Percentiles rank a stretch among this genome's conserved stretches.
Conservation (phyloP, 2,329 filamentous ascomycete species). For the Fonsecaea multimorphosa region DNA sequence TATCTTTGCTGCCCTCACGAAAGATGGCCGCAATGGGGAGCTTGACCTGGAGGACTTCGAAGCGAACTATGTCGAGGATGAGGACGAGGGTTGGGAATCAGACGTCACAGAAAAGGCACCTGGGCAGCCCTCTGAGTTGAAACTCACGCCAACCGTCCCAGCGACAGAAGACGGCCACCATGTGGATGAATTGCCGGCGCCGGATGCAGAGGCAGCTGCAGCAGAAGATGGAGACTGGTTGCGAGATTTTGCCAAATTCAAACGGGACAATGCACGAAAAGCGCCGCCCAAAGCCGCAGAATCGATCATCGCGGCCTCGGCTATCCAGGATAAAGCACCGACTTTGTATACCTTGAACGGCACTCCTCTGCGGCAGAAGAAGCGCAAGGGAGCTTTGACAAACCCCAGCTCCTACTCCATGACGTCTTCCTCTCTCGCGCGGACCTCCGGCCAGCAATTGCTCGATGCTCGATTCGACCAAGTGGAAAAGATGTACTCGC, state of each 20-base stretch:
- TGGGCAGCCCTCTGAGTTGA: conserved; percentile 42
- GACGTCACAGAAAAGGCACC: conserved; percentile 81
- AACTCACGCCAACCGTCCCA: conserved; percentile 19
- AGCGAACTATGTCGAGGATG: conserved; percentile 62
- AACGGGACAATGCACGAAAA: conserved; percentile 69
- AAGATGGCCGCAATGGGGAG: conserved; percentile 67
- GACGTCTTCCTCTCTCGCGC: conserved; percentile 83
- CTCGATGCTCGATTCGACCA: conserved; percentile 91
- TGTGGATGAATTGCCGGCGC: conserved; percentile 5
- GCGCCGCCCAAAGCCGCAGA: conserved; percentile 46
- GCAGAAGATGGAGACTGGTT: conserved; percentile 84
- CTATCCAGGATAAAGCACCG: conserved; percentile 49
- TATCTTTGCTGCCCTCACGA: conserved; percentile 75
- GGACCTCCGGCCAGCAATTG: conserved; percentile 84
- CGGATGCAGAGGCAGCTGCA: conserved; percentile 36
- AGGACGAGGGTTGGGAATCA: conserved; percentile 91
- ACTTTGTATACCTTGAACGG: conserved; percentile 68
- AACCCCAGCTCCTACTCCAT: conserved; percentile 87
- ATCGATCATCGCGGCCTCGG: conserved; percentile 49
- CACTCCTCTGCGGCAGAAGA: conserved; percentile 72
- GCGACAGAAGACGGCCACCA: background rate
- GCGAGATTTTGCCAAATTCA: conserved; percentile 91
- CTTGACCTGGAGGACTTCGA: conserved; percentile 83
- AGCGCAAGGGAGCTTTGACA: conserved; percentile 91
- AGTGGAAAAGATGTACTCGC: conserved; percentile 80